Conservation (phyloP, 1,284 basidiomycete species). For the Austroboletus olivaceoglutinosus region DNA sequence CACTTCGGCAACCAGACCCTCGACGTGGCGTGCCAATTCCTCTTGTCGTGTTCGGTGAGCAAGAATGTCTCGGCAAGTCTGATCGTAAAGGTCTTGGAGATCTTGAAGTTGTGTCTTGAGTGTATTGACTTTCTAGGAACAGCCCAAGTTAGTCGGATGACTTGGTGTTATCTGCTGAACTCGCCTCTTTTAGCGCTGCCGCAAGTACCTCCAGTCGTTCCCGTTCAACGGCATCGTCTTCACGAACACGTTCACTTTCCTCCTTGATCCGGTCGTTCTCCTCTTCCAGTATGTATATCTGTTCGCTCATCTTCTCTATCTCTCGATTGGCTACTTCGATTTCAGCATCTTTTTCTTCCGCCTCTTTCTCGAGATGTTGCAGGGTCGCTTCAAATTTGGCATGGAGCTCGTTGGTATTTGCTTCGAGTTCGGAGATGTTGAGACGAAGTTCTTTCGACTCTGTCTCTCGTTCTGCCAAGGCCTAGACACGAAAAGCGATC, state of each 20-base stretch:
- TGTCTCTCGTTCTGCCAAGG: slow-evolving; percentile 69
- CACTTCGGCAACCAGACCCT: slow-evolving; percentile 69
- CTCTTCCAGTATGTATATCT: slow-evolving; percentile 57
- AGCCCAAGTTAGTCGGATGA: slow-evolving; percentile 1
- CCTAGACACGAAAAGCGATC: slow-evolving; percentile 39
- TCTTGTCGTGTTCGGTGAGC: slow-evolving; percentile 67
- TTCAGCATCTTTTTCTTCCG: slow-evolving; percentile 70
- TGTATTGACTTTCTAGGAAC: slow-evolving; percentile 58
- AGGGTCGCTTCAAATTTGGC: slow-evolving; percentile 70
- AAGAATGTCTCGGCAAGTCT: slow-evolving; percentile 56
- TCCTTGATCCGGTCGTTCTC: slow-evolving; percentile 54
- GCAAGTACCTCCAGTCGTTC: slow-evolving; percentile 71
- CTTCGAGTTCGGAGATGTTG: slow-evolving; percentile 69
- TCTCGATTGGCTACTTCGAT: slow-evolving; percentile 64
- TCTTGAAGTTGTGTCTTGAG: slow-evolving; percentile 65
- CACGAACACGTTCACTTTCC: slow-evolving; percentile 49
- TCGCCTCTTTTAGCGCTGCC: slow-evolving; percentile 76
- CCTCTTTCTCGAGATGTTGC: slow-evolving; percentile 68
- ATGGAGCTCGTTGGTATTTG: slow-evolving; percentile 66
- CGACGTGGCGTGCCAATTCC: slow-evolving; percentile 71
- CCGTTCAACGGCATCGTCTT: slow-evolving; percentile 69
- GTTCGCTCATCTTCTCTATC: slow-evolving; percentile 71
- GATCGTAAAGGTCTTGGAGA: slow-evolving; percentile 58
- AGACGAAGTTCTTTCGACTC: slow-evolving; percentile 73
- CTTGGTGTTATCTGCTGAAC: slow-evolving; percentile 13